These are phyloP conservation scores for Panaeolus cyanescens DNA, from an alignment of 768 basidiomycete species.

Conservation along the genomic window DNA sequence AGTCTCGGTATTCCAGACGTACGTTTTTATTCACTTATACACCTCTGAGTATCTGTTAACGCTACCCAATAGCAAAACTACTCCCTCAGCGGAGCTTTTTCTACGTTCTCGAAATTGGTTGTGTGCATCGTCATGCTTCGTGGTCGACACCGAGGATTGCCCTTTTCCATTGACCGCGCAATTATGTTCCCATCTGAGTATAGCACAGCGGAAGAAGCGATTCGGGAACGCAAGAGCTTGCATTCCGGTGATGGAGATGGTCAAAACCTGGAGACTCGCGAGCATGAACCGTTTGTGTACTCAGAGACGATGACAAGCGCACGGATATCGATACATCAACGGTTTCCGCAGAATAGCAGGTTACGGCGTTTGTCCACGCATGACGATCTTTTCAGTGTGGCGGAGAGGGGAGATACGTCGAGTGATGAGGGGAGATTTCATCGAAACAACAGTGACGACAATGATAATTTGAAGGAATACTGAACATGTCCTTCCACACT, in stretches of 20 bases:
- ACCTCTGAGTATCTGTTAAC: neutral
- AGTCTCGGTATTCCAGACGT: slow-evolving; percentile 87
- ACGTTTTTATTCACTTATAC: slow-evolving; percentile 18
- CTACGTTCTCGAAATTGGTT: slow-evolving; percentile 84
- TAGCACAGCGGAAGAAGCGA: slow-evolving; percentile 26
- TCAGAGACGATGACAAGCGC: slow-evolving; percentile 18
- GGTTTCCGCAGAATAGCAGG: neutral
- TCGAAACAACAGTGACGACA: neutral
- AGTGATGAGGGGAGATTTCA: neutral
- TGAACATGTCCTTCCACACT: neutral
- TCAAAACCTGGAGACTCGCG: neutral
- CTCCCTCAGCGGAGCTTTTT: slow-evolving; percentile 78
- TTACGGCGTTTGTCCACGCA: neutral
- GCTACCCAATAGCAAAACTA: slow-evolving; percentile 63
- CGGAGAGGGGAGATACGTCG: neutral
- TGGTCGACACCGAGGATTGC: slow-evolving; percentile 87
- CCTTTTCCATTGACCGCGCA: slow-evolving; percentile 87
- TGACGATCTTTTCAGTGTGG: slow-evolving; percentile 1
- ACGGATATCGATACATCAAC: slow-evolving; percentile 5
- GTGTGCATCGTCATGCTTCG: slow-evolving; percentile 90
- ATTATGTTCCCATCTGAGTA: slow-evolving; percentile 78
- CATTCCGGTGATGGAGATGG: neutral
- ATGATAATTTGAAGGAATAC: neutral
- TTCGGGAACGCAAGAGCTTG: slow-evolving; percentile 7
- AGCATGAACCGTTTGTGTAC: slow-evolving; percentile 10